Conservation (phyloP, 306 rosid genomes). For the Delonix regia region DNA sequence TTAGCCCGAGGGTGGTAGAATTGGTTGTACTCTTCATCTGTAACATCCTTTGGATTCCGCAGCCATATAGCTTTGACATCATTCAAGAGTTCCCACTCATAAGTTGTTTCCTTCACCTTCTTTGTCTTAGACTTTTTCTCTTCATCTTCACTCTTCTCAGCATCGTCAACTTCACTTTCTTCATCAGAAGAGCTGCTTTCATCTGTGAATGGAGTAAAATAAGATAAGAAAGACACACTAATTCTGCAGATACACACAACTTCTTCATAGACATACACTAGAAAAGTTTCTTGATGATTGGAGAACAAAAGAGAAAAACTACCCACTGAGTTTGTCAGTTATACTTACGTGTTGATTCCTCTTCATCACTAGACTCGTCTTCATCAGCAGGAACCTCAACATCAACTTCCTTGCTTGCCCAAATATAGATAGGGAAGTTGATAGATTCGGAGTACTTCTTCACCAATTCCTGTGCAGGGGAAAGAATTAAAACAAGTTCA, state of each 20-base stretch:
- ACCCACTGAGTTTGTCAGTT: slow-evolving; percentile 17
- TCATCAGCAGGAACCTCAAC: slow-evolving; percentile 96
- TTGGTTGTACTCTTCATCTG: slow-evolving; percentile 91
- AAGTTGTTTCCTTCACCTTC: slow-evolving; percentile 83
- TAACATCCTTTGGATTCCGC: slow-evolving; percentile 96
- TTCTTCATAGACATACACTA: neutral
- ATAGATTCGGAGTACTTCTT: slow-evolving; percentile 91
- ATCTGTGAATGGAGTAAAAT: slow-evolving; percentile 53
- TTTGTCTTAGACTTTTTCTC: slow-evolving; percentile 87
- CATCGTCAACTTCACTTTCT: slow-evolving; percentile 73
- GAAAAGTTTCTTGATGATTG: slow-evolving; percentile 8
- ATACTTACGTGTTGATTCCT: slow-evolving; percentile 67
- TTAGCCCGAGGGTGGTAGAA: slow-evolving; percentile 91
- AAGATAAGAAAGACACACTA: slow-evolving; percentile 27
- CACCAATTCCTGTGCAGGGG: slow-evolving; percentile 83
- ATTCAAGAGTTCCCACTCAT: slow-evolving; percentile 93
- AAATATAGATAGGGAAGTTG: slow-evolving; percentile 90
- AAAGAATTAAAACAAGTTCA: slow-evolving; percentile 14
- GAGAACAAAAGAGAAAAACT: slow-evolving; percentile 6
- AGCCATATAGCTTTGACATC: slow-evolving; percentile 99
- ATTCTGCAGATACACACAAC: neutral
- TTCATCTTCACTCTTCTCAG: slow-evolving; percentile 78
- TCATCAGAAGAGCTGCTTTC: slow-evolving; percentile 68
- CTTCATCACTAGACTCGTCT: slow-evolving; percentile 52
- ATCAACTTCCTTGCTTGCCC: slow-evolving; percentile 95